A percentile compares a stretch with the other conserved stretches of the same genome.
These are phyloP conservation scores for Jimgerdemannia lactiflua DNA, from an alignment of 192 early-diverging fungal genomes.

Conservation along the genomic window DNA sequence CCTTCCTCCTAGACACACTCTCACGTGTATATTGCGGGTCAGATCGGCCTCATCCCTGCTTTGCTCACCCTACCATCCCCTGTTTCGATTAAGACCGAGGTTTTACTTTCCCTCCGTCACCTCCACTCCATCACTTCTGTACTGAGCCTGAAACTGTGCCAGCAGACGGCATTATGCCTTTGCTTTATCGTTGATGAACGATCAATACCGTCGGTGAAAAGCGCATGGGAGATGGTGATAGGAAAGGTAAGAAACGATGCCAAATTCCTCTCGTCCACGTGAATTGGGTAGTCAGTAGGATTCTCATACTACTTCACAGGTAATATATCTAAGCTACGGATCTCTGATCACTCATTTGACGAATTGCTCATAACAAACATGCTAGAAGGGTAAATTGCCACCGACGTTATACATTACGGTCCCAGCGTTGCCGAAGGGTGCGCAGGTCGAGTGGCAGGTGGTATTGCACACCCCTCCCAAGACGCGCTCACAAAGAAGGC, in stretches of 20 bases:
- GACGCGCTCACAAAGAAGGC: too few species aligned
- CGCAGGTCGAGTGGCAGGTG: slow-evolving; percentile 67
- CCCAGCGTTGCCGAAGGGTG: slow-evolving; percentile 57
- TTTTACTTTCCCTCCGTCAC: slow-evolving; percentile 50
- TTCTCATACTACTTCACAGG: slow-evolving; percentile 24
- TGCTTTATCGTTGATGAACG: too few species aligned
- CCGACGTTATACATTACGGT: slow-evolving; percentile 56
- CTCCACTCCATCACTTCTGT: slow-evolving; percentile 45
- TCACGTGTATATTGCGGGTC: slow-evolving; percentile 73
- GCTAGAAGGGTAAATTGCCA: slow-evolving; percentile 6
- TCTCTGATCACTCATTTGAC: neutral
- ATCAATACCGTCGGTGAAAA: too few species aligned
- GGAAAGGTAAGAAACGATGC: slow-evolving; percentile 54
- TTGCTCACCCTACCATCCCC: slow-evolving; percentile 53
- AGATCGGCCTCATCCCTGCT: slow-evolving; percentile 72
- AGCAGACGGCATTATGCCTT: slow-evolving; percentile 40
- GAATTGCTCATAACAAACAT: neutral
- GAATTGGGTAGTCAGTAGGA: slow-evolving; percentile 28
- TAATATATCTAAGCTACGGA: neutral
- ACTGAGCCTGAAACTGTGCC: slow-evolving; percentile 25
- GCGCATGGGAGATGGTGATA: too few species aligned
- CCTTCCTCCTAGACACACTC: too few species aligned
- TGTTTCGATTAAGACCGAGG: slow-evolving; percentile 43
- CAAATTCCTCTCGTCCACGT: slow-evolving; percentile 19
- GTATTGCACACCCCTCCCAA: slow-evolving; percentile 30